A percentile compares a stretch with the other conserved stretches of the same genome.
These are phyloP conservation scores for Ganoderma resinaceum DNA, from an alignment of 1,284 basidiomycete genomes.

Conservation along the genomic window DNA sequence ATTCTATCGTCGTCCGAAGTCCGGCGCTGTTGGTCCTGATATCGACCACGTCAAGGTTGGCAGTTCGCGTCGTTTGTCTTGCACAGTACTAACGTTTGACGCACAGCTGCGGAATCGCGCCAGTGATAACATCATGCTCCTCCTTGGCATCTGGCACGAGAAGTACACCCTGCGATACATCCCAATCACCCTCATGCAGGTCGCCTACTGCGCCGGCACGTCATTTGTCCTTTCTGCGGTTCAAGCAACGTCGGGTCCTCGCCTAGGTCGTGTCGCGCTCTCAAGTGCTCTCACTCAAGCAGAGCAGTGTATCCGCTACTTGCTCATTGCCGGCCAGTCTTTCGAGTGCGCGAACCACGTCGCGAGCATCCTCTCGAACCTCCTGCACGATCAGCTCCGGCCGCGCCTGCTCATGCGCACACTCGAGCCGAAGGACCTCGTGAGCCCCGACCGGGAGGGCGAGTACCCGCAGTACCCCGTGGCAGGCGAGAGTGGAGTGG, in stretches of 20 bases:
- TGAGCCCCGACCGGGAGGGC: slow-evolving; percentile 13
- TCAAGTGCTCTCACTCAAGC: slow-evolving; percentile 49
- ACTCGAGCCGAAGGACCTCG: slow-evolving; percentile 36
- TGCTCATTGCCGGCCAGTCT: slow-evolving; percentile 55
- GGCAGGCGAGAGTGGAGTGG: slow-evolving; percentile 9
- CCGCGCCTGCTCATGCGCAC: slow-evolving; percentile 39
- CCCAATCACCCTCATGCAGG: slow-evolving; percentile 69
- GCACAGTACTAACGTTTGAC: neutral
- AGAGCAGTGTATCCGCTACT: slow-evolving; percentile 54
- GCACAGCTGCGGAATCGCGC: slow-evolving; percentile 67
- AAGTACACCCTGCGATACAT: slow-evolving; percentile 67
- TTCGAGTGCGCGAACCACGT: slow-evolving; percentile 60
- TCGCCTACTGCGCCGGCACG: slow-evolving; percentile 71
- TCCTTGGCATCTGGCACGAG: slow-evolving; percentile 61
- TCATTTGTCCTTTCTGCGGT: slow-evolving; percentile 64
- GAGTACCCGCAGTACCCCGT: slow-evolving; percentile 4
- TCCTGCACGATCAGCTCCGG: slow-evolving; percentile 42
- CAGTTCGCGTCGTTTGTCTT: neutral
- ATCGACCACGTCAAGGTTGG: slow-evolving; percentile 60
- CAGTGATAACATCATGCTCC: slow-evolving; percentile 67
- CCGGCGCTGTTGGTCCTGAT: slow-evolving; percentile 48
- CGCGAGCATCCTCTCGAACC: slow-evolving; percentile 48
- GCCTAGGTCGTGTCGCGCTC: slow-evolving; percentile 43
- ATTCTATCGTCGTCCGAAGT: slow-evolving; percentile 60
- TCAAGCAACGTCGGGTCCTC: slow-evolving; percentile 53